Evolutionary conservation across 2,329 filamentous ascomycete genomes (phyloP), one percentile per base, ranked within the genome.

Genomic region (Didymella segeticola): DNA sequence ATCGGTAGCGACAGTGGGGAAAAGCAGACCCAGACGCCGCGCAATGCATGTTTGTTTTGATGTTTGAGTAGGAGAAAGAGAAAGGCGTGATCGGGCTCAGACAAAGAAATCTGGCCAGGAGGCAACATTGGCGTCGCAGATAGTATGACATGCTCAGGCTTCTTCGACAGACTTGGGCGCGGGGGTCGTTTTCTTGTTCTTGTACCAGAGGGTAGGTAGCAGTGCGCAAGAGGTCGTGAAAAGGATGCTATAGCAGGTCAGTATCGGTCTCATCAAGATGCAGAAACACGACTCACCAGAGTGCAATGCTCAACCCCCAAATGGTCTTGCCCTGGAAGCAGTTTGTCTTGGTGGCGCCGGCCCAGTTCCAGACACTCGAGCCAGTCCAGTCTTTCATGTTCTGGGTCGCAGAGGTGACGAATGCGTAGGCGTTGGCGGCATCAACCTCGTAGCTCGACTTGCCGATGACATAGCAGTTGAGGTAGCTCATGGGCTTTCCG

Each of bases 311-410:
- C 56, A 96, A 76, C 1, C 91, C 92, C 93, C 92, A 96, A 61
- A 95, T 85, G 14, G 89, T 85, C 82, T 96, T 96, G 73, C 92
- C 86, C 79, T 95, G 87, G 68, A 87, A 86, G 78, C 93, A 97
- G 49, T 89, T 89, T 15, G 83, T 69, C 70, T 80, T 83, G 11
- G 80, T 85, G 8, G 82, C 80, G n/a, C 83, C 83, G 37, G 85
- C 83, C 83, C 83, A 87, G 51, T 78, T 79, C 76, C 49, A 86
- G 69, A 33, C 72, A 12, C 31, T 45, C 1, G 25, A 79, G 6
- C 78, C 78, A n/a, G 79, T 80, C 43, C 79, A 72, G 41, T 78
- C 78, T 50, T 79, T 78, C 29, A 86, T 69, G 56, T 82, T 84
- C 54, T 77, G 77, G 19, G 78, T 77, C 4, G 86, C 69, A 10